Base-by-base conservation (phyloP, 1,284 basidiomycete genomes). In the Tilletia setariae region DNA sequence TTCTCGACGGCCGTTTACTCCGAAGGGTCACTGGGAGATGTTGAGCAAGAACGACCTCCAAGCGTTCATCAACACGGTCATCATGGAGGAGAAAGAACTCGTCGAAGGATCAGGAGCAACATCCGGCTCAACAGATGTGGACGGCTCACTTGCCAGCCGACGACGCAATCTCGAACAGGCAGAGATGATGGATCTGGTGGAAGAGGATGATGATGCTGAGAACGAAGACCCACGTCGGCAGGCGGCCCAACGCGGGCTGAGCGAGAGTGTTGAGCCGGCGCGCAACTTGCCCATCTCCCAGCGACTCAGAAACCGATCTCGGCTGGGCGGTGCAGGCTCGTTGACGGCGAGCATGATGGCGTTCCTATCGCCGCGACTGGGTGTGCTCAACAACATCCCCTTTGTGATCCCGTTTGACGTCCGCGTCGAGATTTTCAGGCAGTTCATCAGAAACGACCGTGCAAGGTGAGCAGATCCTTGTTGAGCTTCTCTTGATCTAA, bases 401-500 rank as follows among this genome's bases (percentile, higher is more conserved):
- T 98, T 98, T 84, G 89, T 93, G 15, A 91, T 98, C 68, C 95
- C 94, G 0, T 98, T 98, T 83, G 90, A 91, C 69, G 88, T 90
- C 0, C 89, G 95, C 23, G 91, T 98, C 7, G 87, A 89, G 56
- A 93, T 98, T 61, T 97, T 98, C 84, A 87, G 92, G 32, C 85
- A 88, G 67, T 96, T 95, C 79, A 72, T 79, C 46, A 47, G 64
- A 30, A 77, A 72, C 32, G 78, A 79, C 30, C 69, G 66, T 2
- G 66, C 70, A 43, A 46, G 72, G 16, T 64, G 67, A 2, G 66
- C 59, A 19, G 63, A 64, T 25, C 25, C 53, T 13, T 2, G n/a
- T 47, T 30, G 13, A 13, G 28, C 35, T 11, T 40, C 35, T 40
- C 47, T 49, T 4, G 47, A 49, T n/a, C 9, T 44, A 44, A 44